Conservation (phyloP, 2,329 filamentous ascomycete species). For the Ceratocystis lukuohia region DNA sequence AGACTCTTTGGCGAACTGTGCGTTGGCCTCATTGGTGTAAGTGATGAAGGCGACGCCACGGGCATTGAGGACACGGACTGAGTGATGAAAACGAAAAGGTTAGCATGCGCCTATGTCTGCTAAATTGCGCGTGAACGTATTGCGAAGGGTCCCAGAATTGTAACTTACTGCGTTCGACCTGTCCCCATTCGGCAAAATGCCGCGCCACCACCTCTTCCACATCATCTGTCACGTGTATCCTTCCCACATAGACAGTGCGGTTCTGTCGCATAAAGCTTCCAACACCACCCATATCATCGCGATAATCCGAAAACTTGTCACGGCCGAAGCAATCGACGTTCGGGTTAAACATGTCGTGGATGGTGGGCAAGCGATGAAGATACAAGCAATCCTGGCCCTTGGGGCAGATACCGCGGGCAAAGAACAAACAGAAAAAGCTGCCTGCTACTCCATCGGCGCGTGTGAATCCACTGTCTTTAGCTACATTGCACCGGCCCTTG, state of each 20-base stretch:
- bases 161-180: constrained; percentile 57
- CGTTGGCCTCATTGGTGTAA: constrained; percentile 79
- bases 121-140: neutral
- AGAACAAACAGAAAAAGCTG: constrained; percentile 85
- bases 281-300: constrained; percentile 96
- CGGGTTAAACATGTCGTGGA: constrained; percentile 82
- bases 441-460: constrained; percentile 63
- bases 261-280: constrained; percentile 91
- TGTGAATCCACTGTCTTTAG: constrained; percentile 65
- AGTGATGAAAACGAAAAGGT: neutral
- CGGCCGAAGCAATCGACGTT: constrained; percentile 93
- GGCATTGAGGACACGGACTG: constrained; percentile 67
- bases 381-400: constrained; percentile 91
- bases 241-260: constrained; percentile 80
- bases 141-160: neutral
- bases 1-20: constrained; percentile 83
- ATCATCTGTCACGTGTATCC: constrained; percentile 91
- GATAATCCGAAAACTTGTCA: constrained; percentile 84
- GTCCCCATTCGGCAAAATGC: constrained; percentile 95
- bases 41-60: constrained; percentile 92
- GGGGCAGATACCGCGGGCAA: constrained; percentile 67
- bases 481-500: constrained; percentile 74
- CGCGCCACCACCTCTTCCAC: constrained; percentile 92
- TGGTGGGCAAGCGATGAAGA: constrained; percentile 71
- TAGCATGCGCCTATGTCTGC: neutral